A percentile compares a stretch with the other conserved stretches of the same genome.
phyloP scores from a whole-genome alignment of 31 red algal genomes.

The Endocladia muricata region DNA sequence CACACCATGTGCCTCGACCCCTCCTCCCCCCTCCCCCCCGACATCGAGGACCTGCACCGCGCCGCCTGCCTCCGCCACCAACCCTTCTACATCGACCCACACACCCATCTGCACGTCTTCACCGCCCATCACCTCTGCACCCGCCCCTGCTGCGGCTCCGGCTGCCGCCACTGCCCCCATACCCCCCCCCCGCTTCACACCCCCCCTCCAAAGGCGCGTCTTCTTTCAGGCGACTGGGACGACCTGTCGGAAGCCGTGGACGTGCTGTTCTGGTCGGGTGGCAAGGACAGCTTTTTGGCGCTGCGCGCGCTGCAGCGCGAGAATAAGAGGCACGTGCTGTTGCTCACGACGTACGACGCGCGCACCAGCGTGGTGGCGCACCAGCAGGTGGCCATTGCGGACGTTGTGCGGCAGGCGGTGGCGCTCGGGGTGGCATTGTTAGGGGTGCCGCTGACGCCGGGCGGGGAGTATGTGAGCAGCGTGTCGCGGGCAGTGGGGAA shows the following conservation, averaged over 20 bases:
- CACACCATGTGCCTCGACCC: neutral
- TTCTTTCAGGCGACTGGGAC: constrained; percentile 39
- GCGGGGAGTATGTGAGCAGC: constrained; percentile 19
- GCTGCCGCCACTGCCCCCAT: constrained; percentile 74
- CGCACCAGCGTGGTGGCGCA: constrained; percentile 41
- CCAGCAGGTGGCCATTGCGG: constrained; percentile 38
- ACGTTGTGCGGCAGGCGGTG: constrained; percentile 32
- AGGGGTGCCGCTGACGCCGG: constrained; percentile 37
- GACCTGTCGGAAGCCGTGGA: constrained; percentile 26
- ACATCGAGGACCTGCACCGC: constrained; percentile 63
- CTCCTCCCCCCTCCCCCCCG: constrained; percentile 4
- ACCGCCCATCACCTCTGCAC: constrained; percentile 22
- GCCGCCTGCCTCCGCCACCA: constrained; percentile 18
- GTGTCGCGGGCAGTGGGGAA: constrained; percentile 13
- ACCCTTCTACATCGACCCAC: constrained; percentile 36
- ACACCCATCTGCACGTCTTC: constrained; percentile 27
- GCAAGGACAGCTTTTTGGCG: constrained; percentile 68
- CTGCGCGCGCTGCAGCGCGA: constrained; percentile 14
- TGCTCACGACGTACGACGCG: constrained; percentile 66
- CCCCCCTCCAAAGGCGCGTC: constrained; percentile 12
- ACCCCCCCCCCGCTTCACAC: neutral
- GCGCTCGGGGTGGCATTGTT: constrained; percentile 32
- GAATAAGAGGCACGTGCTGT: constrained; percentile 12
- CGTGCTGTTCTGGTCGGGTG: constrained; percentile 65
- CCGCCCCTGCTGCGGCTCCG: constrained; percentile 47